Percentiles rank a stretch among this genome's conserved stretches.
Evolutionary conservation across 2,329 filamentous ascomycete species (phyloP).

Genomic region (Talaromyces verruculosus): DNA sequence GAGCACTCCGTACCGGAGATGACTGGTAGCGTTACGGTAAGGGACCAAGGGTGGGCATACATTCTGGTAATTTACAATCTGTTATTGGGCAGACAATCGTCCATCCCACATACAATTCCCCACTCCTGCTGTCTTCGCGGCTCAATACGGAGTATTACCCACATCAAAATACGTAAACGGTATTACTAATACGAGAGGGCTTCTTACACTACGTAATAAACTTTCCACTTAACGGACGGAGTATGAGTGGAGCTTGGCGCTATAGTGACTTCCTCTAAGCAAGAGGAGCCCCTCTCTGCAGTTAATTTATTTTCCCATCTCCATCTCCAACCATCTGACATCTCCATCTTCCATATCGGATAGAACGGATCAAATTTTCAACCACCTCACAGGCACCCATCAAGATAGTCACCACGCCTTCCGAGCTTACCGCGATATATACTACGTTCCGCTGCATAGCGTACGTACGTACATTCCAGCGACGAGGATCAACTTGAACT

Average conservation of each 20-base stretch:
- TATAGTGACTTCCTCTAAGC: background rate
- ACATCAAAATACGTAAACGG: conserved; percentile 1
- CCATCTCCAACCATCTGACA: conserved; percentile 11
- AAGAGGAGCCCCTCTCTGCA: background rate
- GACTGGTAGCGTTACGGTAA: conserved; percentile 10
- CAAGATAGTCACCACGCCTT: background rate
- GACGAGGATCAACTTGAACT: background rate
- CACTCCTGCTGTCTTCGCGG: background rate
- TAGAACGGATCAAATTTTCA: conserved; percentile 5
- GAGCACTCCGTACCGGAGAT: conserved; percentile 10
- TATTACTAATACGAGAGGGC: background rate
- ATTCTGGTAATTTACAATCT: background rate
- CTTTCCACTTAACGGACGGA: conserved; percentile 4
- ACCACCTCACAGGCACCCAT: background rate
- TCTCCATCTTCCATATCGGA: conserved; percentile 6
- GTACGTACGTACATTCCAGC: conserved; percentile 2
- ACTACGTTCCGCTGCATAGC: conserved; percentile 21
- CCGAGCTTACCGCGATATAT: background rate
- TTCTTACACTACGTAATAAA: conserved; percentile 1
- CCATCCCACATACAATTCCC: background rate
- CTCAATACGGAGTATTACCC: background rate
- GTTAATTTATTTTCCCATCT: conserved; percentile 2
- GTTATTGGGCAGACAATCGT: background rate
- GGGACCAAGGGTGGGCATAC: conserved; percentile 4
- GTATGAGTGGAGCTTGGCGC: conserved; percentile 7